A percentile compares a stretch with the other conserved stretches of the same genome.
phyloP scores from a whole-genome alignment of 2,329 filamentous ascomycete genomes.

The Fusarium incarnatum region DNA sequence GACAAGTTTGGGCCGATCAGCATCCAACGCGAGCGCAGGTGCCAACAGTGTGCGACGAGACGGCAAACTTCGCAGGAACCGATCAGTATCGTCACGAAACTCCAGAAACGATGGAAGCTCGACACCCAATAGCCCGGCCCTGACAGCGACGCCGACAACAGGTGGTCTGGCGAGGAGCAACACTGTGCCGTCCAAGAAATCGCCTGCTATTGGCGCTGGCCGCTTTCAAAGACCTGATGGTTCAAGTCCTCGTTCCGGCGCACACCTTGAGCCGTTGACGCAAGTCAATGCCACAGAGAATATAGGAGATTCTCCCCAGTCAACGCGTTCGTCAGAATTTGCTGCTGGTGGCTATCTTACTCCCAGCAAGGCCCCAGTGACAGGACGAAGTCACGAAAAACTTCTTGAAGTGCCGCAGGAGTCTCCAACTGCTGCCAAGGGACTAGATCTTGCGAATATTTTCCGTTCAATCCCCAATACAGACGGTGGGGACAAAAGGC shows the following conservation, averaged over 20 bases:
- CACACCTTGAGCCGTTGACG: conserved; percentile 54
- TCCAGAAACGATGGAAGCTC: conserved; percentile 80
- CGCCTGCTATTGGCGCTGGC: conserved; percentile 74
- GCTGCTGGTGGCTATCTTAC: conserved; percentile 42
- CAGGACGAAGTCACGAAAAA: conserved; percentile 63
- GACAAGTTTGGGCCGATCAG: conserved; percentile 69
- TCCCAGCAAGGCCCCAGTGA: conserved; percentile 47
- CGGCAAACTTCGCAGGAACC: conserved; percentile 84
- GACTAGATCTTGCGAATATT: conserved; percentile 75
- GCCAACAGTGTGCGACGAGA: conserved; percentile 87
- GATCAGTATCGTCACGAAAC: conserved; percentile 90
- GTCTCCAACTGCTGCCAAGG: conserved; percentile 68
- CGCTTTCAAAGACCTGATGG: conserved; percentile 67
- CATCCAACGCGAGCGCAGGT: conserved; percentile 88
- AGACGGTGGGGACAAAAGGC: conserved; percentile 70
- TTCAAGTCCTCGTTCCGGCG: conserved; percentile 48
- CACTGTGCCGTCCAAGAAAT: conserved; percentile 91
- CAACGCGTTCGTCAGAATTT: conserved; percentile 49
- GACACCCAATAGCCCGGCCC: conserved; percentile 73
- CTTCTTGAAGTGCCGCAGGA: conserved; percentile 58
- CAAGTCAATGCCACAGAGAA: conserved; percentile 47
- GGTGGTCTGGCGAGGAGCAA: conserved; percentile 77
- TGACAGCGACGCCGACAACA: conserved; percentile 65
- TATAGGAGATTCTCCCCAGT: conserved; percentile 41
- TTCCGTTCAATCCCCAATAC: conserved; percentile 78